Conservation (phyloP, 176 grass and related monocot genomes). For the Areca catechu region DNA sequence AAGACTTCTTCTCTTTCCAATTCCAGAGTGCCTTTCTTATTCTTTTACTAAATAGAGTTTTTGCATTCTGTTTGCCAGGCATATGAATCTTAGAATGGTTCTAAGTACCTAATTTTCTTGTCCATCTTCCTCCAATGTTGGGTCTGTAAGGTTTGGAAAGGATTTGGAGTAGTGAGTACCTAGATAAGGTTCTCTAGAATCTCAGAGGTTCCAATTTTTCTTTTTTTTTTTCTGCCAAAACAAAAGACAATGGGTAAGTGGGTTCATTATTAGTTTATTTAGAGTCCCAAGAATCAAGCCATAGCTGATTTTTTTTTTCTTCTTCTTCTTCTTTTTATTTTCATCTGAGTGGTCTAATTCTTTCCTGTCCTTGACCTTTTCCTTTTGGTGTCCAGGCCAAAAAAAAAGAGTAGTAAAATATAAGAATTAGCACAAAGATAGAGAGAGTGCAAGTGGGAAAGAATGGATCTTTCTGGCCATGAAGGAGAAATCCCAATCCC, state of each 20-base stretch:
- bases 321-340: not conserved
- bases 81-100: too few species aligned
- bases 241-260: slow-evolving; percentile 20
- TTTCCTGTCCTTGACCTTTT: slow-evolving; percentile 7
- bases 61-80: too few species aligned
- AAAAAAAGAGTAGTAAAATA: not conserved
- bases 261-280: slow-evolving; percentile 5
- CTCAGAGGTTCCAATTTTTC: not conserved
- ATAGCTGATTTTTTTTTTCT: not conserved
- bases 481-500: slow-evolving; percentile 4
- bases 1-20: too few species aligned
- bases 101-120: slow-evolving; percentile 1
- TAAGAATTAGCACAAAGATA: slow-evolving; percentile 2
- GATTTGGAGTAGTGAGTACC: not conserved
- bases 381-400: not conserved
- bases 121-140: slow-evolving; percentile 1
- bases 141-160: slow-evolving; percentile 3
- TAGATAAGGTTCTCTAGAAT: slow-evolving; percentile 30
- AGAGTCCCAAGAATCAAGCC: not conserved
- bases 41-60: too few species aligned
- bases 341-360: not conserved
- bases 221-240: slow-evolving; percentile 10
- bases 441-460: not conserved
- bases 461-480: slow-evolving; percentile 13
- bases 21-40: too few species aligned